Evolutionary conservation across 176 grass and related monocot species (phyloP).

Genomic region (Cenchrus purpureus): DNA sequence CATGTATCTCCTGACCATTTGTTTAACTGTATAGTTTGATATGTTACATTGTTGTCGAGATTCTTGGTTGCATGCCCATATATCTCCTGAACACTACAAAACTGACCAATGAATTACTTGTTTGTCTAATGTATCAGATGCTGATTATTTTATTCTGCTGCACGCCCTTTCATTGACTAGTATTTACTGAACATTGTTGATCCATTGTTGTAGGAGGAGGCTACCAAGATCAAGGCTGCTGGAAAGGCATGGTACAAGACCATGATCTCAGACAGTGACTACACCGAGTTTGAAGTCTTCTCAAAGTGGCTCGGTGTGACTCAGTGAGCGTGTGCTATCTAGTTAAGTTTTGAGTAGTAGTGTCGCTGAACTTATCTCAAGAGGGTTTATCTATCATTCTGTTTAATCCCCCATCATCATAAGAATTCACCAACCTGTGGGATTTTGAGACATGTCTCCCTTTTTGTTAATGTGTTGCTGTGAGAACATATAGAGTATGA

Average conservation of each 20-base stretch:
- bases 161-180: neutral
- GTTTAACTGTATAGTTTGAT: neutral
- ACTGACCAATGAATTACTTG: neutral
- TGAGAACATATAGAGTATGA: constrained; percentile 41
- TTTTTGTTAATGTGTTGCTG: constrained; percentile 11
- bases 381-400: constrained; percentile 5
- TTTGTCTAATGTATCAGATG: neutral
- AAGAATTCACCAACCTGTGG: constrained; percentile 20
- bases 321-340: constrained; percentile 48
- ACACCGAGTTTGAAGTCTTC: constrained; percentile 76
- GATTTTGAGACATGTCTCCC: constrained; percentile 14
- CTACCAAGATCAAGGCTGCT: constrained; percentile 55
- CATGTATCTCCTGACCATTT: neutral
- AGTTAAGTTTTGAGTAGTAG: constrained; percentile 52
- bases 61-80: neutral
- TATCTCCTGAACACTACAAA: no score
- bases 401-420: constrained; percentile 28
- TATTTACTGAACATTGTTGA: neutral
- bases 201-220: constrained; percentile 40
- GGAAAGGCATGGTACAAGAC: constrained; percentile 87
- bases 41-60: neutral
- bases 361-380: neutral
- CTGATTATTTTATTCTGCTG: neutral
- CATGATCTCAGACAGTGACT: constrained; percentile 83
- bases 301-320: constrained; percentile 83